Conservation (phyloP, 305 asterid species). For the Fraxinus platypoda region DNA sequence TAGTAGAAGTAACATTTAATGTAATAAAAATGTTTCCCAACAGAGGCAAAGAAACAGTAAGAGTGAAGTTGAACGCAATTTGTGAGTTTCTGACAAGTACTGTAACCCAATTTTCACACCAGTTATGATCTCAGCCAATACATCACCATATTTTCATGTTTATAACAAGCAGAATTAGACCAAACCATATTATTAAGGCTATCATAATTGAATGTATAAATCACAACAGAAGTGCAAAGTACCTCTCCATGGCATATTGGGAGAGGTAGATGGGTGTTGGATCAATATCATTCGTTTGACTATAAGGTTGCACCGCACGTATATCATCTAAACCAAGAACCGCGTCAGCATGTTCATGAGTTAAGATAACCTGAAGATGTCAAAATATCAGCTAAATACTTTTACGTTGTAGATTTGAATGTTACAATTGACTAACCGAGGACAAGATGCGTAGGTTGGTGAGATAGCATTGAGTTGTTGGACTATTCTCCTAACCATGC, state of each 20-base stretch:
- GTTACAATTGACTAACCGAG: conserved; percentile 7
- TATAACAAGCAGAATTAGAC: conserved; percentile 2
- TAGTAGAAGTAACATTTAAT: not conserved
- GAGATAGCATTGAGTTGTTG: conserved; percentile 1
- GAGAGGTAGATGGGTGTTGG: conserved; percentile 86
- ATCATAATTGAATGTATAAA: not conserved
- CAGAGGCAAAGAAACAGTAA: not conserved
- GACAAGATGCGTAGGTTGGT: not conserved
- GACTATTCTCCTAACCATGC: conserved; percentile 1
- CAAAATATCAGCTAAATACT: conserved; percentile 19
- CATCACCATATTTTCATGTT: not conserved
- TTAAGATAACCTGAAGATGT: conserved; percentile 68
- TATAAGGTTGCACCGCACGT: conserved; percentile 85
- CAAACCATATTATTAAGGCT: conserved; percentile 1
- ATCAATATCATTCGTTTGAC: conserved; percentile 78
- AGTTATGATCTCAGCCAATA: not conserved
- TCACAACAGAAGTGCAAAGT: conserved; percentile 15
- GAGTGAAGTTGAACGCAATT: conserved; percentile 11
- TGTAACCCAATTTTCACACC: not conserved
- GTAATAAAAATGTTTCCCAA: too few species aligned
- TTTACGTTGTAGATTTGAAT: not conserved
- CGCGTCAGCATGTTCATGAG: conserved; percentile 99
- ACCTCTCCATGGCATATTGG: conserved; percentile 84
- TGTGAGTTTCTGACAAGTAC: not conserved
- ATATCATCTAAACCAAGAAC: conserved; percentile 95